These are phyloP conservation scores for Nymphaea thermarum DNA, from an alignment of 164 flowering plant genomes.

Conservation along the genomic window DNA sequence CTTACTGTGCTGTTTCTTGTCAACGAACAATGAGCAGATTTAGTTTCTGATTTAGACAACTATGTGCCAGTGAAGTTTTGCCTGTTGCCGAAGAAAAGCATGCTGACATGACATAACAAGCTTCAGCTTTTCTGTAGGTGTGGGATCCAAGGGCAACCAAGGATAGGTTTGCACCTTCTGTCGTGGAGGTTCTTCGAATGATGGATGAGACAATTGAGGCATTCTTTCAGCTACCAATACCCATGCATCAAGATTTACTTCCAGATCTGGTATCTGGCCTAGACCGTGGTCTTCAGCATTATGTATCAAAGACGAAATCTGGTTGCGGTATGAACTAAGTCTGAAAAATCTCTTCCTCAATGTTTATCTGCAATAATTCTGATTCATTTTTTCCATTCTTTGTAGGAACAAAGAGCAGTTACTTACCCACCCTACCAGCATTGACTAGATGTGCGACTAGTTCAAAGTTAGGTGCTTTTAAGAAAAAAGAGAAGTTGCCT, in stretches of 20 bases:
- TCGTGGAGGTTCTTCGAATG: conserved; percentile 59
- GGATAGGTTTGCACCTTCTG: conserved; percentile 81
- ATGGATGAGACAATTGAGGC: conserved; percentile 83
- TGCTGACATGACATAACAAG: neutral
- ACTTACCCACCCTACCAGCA: conserved; percentile 80
- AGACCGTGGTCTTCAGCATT: conserved; percentile 77
- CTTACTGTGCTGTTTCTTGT: too few species aligned
- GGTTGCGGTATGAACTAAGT: conserved; percentile 61
- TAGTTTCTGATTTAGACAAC: too few species aligned
- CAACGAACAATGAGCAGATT: too few species aligned
- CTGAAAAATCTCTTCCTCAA: neutral
- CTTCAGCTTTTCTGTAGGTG: conserved; percentile 24
- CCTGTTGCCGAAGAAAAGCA: neutral
- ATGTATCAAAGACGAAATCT: conserved; percentile 75
- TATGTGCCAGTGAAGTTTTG: too few species aligned
- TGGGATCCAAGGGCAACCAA: conserved; percentile 77
- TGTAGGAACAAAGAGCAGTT: conserved; percentile 70
- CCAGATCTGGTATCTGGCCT: conserved; percentile 83
- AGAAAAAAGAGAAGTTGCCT: conserved; percentile 69
- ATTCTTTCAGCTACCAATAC: conserved; percentile 86
- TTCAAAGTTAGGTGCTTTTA: conserved; percentile 41
- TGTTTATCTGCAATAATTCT: neutral
- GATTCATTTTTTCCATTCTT: too few species aligned
- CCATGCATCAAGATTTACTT: conserved; percentile 76
- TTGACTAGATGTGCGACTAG: conserved; percentile 75